Base-by-base conservation (phyloP, 163 green algal species). In the Smithsoniella earleae region DNA sequence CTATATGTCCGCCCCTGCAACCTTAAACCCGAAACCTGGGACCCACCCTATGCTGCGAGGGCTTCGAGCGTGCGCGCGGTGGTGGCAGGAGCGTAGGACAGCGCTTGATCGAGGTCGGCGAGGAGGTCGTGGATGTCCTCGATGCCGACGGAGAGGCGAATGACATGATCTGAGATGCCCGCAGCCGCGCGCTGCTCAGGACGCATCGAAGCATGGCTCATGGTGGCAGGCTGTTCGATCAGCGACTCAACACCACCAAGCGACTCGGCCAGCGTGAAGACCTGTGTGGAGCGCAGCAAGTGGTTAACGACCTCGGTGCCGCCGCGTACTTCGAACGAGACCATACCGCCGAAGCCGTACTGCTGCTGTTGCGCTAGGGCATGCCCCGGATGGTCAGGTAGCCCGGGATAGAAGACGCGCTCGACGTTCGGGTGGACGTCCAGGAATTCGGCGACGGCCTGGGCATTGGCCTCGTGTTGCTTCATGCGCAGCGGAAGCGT, bases 401-500 rank as follows among this genome's bases (percentile, higher is more conserved):
- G 63, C 13, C 63, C 63, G 10, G 63, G 63, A 40, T 73, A 73
- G 13, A 28, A 4, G 4, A 76, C 40, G 44, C 43, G 4, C 31
- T 2, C 69, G n/a, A 66, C 45, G 33, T 6, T 52, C 36, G 2
- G 33, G 28, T 31, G 20, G 5, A 2, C 44, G 25, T 66, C 69
- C 33, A 49, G 44, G n/a, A 16, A 52, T 36, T 10, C 30, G 22
- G 43, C 33, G 22, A 49, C 36, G 20, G 28, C 69, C 18, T 27
- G 10, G 43, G 73, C 73, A 31, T 76, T 76, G 28, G 27, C 46
- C 18, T 27, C 58, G 31, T 76, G 73, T 25, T 38, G 46, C 30
- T 31, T 3, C 28, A 76, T 72, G 46, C 73, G 46, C 46, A 76
- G 20, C 8, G 62, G 20, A 22, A 76, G 73, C 31, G 73, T 76